Evolutionary conservation across 2,329 filamentous ascomycete species (phyloP).

Genomic region (Dactylellina parvicollis): DNA sequence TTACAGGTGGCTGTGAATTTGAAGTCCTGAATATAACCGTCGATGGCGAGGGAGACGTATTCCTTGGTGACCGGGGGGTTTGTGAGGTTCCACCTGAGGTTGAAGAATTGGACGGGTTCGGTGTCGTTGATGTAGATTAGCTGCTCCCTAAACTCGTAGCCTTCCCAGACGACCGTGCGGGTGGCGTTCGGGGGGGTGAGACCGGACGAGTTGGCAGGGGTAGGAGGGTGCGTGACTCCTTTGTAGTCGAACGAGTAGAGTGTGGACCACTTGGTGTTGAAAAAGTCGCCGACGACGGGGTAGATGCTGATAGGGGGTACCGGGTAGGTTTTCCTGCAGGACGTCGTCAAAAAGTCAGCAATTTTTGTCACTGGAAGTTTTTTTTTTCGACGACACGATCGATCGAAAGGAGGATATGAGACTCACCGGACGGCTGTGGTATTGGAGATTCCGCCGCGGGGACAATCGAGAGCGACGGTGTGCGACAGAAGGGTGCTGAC

Average conservation of each 20-base stretch:
- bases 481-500: slow-evolving; percentile 14
- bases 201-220: slow-evolving; percentile 8
- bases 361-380: neutral
- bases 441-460: slow-evolving; percentile 41
- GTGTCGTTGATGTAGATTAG: slow-evolving; percentile 47
- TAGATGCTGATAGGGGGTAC: slow-evolving; percentile 43
- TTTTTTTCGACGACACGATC: neutral
- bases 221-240: slow-evolving; percentile 34
- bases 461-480: slow-evolving; percentile 37
- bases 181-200: slow-evolving; percentile 30
- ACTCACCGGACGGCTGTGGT: slow-evolving; percentile 43
- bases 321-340: slow-evolving; percentile 42
- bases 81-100: slow-evolving; percentile 46
- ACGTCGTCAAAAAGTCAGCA: neutral
- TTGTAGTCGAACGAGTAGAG: slow-evolving; percentile 40
- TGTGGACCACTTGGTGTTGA: slow-evolving; percentile 50
- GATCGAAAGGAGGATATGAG: neutral
- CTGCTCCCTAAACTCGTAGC: slow-evolving; percentile 37
- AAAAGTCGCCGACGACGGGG: slow-evolving; percentile 49
- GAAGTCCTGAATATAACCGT: slow-evolving; percentile 48
- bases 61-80: slow-evolving; percentile 44
- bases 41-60: slow-evolving; percentile 21
- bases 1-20: slow-evolving; percentile 41
- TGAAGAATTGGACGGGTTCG: slow-evolving; percentile 29
- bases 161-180: slow-evolving; percentile 31